These are phyloP conservation scores for Penicillium brasilianum DNA, from an alignment of 2,329 filamentous ascomycete genomes.

Conservation along the genomic window DNA sequence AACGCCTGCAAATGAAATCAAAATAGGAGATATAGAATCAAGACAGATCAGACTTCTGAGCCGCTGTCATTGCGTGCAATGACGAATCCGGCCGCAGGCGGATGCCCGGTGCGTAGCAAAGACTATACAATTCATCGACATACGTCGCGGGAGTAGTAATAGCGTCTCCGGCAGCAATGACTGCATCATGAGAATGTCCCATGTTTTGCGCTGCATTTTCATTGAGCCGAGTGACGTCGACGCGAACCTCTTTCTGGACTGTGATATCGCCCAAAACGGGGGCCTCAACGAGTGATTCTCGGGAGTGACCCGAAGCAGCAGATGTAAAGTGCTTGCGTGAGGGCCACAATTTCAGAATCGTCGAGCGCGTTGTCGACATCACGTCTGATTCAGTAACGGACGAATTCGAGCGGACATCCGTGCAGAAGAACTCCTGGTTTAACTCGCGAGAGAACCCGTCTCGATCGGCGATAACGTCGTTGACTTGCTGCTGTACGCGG, in stretches of 20 bases:
- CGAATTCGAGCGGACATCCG: slow-evolving; percentile 35
- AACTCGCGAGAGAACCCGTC: slow-evolving; percentile 65
- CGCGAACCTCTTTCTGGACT: slow-evolving; percentile 65
- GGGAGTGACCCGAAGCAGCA: slow-evolving; percentile 20
- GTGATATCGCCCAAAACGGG: slow-evolving; percentile 61
- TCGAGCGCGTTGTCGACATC: slow-evolving; percentile 27
- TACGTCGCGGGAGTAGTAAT: slow-evolving; percentile 43
- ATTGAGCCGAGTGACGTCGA: slow-evolving; percentile 51
- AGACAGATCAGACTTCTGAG: slow-evolving; percentile 6
- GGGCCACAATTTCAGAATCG: slow-evolving; percentile 31
- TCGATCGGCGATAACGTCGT: slow-evolving; percentile 60
- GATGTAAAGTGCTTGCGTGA: slow-evolving; percentile 13
- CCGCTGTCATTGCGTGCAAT: slow-evolving; percentile 13
- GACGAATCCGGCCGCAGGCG: slow-evolving; percentile 33
- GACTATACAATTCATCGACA: slow-evolving; percentile 54
- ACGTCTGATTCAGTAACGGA: slow-evolving; percentile 31
- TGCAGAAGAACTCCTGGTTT: slow-evolving; percentile 64
- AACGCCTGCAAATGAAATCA: neutral
- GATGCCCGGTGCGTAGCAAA: slow-evolving; percentile 39
- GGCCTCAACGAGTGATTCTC: slow-evolving; percentile 30
- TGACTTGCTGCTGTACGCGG: slow-evolving; percentile 67
- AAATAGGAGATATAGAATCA: slow-evolving; percentile 5
- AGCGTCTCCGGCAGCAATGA: slow-evolving; percentile 35
- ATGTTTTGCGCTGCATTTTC: slow-evolving; percentile 28
- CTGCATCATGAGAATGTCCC: slow-evolving; percentile 29